These are phyloP conservation scores for Luzula sylvatica DNA, from an alignment of 176 grass and related monocot genomes.

Conservation along the genomic window DNA sequence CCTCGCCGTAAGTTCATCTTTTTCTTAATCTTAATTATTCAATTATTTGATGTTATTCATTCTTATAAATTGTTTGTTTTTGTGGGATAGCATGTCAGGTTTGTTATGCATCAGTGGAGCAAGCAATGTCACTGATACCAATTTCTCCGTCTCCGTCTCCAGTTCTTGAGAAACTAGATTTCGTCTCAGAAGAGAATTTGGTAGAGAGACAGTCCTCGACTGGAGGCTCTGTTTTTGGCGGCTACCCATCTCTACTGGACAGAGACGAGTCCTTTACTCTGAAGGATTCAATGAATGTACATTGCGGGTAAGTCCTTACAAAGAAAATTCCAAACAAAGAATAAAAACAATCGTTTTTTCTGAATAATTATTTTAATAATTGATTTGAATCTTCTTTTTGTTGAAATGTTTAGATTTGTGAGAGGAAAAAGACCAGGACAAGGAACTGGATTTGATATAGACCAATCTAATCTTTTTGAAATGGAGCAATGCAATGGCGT, in stretches of 20 bases:
- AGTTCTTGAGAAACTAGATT: conserved; percentile 66
- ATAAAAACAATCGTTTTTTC: no score
- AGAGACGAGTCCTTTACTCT: conserved; percentile 72
- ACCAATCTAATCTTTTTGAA: conserved; percentile 76
- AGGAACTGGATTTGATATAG: conserved; percentile 82
- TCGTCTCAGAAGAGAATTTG: conserved; percentile 52
- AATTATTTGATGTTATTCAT: neutral
- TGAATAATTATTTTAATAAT: conserved; percentile 7
- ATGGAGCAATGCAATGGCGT: conserved; percentile 65
- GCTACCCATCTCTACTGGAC: conserved; percentile 69
- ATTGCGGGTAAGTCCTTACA: conserved; percentile 89
- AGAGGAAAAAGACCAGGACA: conserved; percentile 71
- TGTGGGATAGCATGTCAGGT: conserved; percentile 77
- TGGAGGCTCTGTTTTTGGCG: conserved; percentile 73
- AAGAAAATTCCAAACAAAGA: neutral
- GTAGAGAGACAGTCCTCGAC: conserved; percentile 37
- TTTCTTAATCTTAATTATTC: neutral
- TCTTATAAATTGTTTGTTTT: conserved; percentile 31
- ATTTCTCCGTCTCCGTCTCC: conserved; percentile 44
- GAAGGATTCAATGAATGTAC: conserved; percentile 71
- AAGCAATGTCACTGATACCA: conserved; percentile 54
- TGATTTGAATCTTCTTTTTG: conserved; percentile 25
- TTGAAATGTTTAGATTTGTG: conserved; percentile 56
- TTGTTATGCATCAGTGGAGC: conserved; percentile 82
- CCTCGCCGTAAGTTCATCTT: conserved; percentile 69